A percentile compares a stretch with the other conserved stretches of the same genome.
These are phyloP conservation scores for Nicotiana knightiana DNA, from an alignment of 257 asterid species.

Conservation along the genomic window DNA sequence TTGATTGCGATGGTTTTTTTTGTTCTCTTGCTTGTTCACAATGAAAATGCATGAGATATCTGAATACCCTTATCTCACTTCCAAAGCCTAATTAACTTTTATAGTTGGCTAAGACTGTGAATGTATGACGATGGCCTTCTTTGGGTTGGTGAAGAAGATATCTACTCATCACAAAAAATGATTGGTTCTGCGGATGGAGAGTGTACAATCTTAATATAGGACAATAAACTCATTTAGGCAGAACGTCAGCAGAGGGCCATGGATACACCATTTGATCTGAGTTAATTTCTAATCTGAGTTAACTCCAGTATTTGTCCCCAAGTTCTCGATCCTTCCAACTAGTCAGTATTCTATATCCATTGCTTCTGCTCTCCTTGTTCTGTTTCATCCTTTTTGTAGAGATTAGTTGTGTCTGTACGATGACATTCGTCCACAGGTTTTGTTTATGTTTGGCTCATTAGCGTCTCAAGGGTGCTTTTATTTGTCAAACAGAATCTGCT, in stretches of 20 bases:
- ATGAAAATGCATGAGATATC: not conserved
- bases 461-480: not conserved
- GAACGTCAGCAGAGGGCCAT: not conserved
- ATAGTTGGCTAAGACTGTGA: not conserved
- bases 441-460: not conserved
- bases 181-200: not conserved
- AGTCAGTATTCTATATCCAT: not conserved
- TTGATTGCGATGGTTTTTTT: not conserved
- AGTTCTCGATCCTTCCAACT: not conserved
- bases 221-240: not conserved
- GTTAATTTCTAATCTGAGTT: not conserved
- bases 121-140: not conserved
- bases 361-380: not conserved
- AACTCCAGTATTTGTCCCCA: conserved; percentile 1
- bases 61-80: not conserved
- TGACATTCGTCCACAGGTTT: not conserved
- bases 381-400: not conserved
- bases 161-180: not conserved
- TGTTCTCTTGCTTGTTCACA: not conserved
- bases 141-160: not conserved
- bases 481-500: not conserved
- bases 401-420: not conserved
- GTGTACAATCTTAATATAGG: not conserved
- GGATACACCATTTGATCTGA: not conserved
- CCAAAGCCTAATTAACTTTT: not conserved